These are phyloP conservation scores for Psilocybe sp. DNA, from an alignment of 768 basidiomycete species.

Conservation along the genomic window DNA sequence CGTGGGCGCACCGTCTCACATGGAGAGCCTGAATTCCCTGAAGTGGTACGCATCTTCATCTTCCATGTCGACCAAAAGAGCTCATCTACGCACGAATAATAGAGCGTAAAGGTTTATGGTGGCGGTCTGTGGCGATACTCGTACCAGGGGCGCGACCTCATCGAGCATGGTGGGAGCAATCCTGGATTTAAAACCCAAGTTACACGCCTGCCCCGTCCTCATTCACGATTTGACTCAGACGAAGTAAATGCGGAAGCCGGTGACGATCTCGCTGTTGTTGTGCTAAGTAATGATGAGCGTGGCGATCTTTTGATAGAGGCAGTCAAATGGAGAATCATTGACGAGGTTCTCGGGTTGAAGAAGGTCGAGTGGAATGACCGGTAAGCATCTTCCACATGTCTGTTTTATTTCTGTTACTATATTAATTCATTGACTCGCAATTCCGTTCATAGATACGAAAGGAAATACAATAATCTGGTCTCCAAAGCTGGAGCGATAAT, in stretches of 20 bases:
- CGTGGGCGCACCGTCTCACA: constrained; percentile 30
- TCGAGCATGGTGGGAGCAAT: constrained; percentile 42
- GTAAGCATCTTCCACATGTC: constrained; percentile 12
- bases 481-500: constrained; percentile 17
- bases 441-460: constrained; percentile 22
- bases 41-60: constrained; percentile 22
- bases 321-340: constrained; percentile 35
- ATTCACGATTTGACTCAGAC: too few relatives aligned
- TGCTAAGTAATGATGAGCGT: constrained; percentile 38
- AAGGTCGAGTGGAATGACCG: constrained; percentile 37
- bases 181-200: constrained; percentile 33
- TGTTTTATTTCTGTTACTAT: neutral
- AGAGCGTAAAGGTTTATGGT: constrained; percentile 40
- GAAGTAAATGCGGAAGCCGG: too few relatives aligned
- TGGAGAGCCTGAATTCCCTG: constrained; percentile 33
- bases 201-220: constrained; percentile 27
- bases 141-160: constrained; percentile 38
- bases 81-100: neutral
- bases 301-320: constrained; percentile 32
- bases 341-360: constrained; percentile 30
- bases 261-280: constrained; percentile 35
- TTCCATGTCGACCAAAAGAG: neutral
- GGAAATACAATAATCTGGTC: constrained; percentile 18
- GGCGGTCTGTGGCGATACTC: constrained; percentile 36
- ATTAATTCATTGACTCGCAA: neutral